Conservation (phyloP, 164 flowering plant genomes). For the Houttuynia cordata region DNA sequence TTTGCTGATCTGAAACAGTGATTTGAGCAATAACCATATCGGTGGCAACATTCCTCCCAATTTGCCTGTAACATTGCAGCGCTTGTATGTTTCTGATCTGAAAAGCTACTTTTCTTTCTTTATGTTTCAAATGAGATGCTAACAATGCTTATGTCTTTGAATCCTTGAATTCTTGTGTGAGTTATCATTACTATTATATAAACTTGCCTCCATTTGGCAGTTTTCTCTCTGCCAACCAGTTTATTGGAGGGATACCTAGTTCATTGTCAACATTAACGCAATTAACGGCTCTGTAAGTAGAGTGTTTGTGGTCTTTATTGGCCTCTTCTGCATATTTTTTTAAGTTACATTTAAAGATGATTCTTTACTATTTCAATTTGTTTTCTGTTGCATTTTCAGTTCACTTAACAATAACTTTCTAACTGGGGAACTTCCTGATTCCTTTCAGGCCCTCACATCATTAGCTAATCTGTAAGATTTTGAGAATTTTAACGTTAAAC, state of each 20-base stretch:
- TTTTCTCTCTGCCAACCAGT: conserved; percentile 81
- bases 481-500: conserved; percentile 7
- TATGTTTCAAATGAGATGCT: background rate
- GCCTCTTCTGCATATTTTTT: background rate
- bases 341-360: background rate
- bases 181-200: background rate
- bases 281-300: conserved; percentile 51
- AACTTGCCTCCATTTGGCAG: conserved; percentile 24
- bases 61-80: conserved; percentile 55
- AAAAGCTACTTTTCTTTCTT: background rate
- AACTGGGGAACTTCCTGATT: conserved; percentile 67
- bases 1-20: conserved; percentile 31
- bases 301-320: background rate
- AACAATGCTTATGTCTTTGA: background rate
- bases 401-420: conserved; percentile 56
- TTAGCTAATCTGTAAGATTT: conserved; percentile 59
- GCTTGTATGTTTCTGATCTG: conserved; percentile 39
- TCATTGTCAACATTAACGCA: conserved; percentile 40
- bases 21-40: conserved; percentile 74
- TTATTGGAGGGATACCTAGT: conserved; percentile 79
- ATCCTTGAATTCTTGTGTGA: background rate
- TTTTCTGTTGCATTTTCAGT: conserved; percentile 25
- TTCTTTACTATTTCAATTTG: background rate
- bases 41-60: conserved; percentile 67
- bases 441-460: conserved; percentile 36